These are phyloP conservation scores for Coniochaeta sp. DNA, from an alignment of 2,329 filamentous ascomycete species.

Conservation along the genomic window DNA sequence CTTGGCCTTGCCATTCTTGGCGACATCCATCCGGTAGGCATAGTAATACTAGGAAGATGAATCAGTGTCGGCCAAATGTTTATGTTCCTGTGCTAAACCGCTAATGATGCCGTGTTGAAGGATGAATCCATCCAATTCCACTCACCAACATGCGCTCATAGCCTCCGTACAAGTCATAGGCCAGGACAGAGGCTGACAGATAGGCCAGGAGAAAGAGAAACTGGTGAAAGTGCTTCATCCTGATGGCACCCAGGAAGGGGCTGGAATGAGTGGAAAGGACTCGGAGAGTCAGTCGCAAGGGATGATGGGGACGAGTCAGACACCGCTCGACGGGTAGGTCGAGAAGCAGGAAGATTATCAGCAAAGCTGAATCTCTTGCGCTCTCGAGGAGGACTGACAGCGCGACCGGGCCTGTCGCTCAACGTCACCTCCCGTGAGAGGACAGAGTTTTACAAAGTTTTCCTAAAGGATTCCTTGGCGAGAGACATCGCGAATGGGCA, in stretches of 20 bases:
- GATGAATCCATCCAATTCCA: not conserved
- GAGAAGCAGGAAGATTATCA: not conserved
- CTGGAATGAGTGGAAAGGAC: not conserved
- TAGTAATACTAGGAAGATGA: not conserved
- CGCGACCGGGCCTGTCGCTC: not conserved
- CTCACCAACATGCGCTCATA: not conserved
- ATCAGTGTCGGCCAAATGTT: too few relatives aligned
- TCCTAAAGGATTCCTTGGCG: not conserved
- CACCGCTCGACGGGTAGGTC: not conserved
- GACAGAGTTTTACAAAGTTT: not conserved
- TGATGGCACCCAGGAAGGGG: not conserved
- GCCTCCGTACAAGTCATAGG: not conserved
- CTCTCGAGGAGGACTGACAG: not conserved
- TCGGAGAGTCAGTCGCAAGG: not conserved
- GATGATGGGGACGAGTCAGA: not conserved
- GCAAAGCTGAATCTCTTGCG: not conserved
- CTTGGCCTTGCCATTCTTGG: not conserved
- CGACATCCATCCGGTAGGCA: not conserved
- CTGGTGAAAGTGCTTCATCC: not conserved
- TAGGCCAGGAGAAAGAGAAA: not conserved
- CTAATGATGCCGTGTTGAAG: not conserved
- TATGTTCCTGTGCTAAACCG: too few relatives aligned
- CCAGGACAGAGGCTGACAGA: not conserved
- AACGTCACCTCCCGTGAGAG: not conserved
- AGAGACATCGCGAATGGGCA: not conserved